Conservation (phyloP, 1,139 yeast species). For the Hansenula anomala region DNA sequence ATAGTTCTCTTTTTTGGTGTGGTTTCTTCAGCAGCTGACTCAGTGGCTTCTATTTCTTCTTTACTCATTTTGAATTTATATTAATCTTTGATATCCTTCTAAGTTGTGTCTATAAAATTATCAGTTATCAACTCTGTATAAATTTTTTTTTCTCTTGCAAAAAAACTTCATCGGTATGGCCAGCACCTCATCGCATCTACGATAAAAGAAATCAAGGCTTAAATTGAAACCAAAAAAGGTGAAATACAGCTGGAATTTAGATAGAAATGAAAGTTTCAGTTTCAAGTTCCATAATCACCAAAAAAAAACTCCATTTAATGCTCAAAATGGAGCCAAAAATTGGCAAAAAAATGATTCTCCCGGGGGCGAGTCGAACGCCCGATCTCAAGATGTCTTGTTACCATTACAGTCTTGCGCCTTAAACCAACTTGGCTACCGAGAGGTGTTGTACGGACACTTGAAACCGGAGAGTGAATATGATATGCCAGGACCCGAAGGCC, state of each 20-base stretch:
- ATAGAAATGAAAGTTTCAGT: too few species aligned
- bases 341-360: slow-evolving; percentile 7
- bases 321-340: too few species aligned
- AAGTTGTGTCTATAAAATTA: too few species aligned
- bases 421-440: slow-evolving; percentile 21
- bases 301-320: too few species aligned
- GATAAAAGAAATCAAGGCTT: not conserved
- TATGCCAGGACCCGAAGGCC: not conserved
- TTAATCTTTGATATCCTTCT: too few species aligned
- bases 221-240: too few species aligned
- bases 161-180: not conserved
- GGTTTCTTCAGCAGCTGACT: not conserved
- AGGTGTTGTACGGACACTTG: slow-evolving; percentile 2
- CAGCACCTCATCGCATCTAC: not conserved
- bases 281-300: too few species aligned
- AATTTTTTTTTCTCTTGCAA: not conserved
- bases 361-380: slow-evolving; percentile 18
- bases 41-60: not conserved
- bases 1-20: slow-evolving; percentile 29
- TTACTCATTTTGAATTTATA: not conserved
- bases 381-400: slow-evolving; percentile 13
- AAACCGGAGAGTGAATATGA: not conserved
- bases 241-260: too few species aligned
- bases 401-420: slow-evolving; percentile 20
- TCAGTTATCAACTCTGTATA: too few species aligned